These are phyloP conservation scores for Talaromyces liani DNA, from an alignment of 495 filamentous ascomycete species.

Conservation along the genomic window DNA sequence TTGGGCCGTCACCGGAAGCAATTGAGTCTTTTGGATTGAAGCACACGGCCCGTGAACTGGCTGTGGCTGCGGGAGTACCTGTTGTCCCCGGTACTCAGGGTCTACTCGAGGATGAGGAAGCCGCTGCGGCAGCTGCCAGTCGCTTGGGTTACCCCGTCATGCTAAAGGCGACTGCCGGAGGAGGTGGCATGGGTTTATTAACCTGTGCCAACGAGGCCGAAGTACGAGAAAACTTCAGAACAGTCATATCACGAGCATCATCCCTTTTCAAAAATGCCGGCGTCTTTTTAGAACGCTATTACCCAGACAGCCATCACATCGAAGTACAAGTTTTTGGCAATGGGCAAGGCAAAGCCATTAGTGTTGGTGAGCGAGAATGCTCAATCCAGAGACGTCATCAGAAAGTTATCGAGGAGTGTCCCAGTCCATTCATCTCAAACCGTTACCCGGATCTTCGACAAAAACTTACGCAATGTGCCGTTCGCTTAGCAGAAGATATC, in stretches of 20 bases:
- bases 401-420: constrained; percentile 50
- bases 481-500: constrained; percentile 41
- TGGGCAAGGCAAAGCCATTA: constrained; percentile 30
- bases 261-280: constrained; percentile 38
- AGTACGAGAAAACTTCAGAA: constrained; percentile 24
- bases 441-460: constrained; percentile 28
- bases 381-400: constrained; percentile 44
- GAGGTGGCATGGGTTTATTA: constrained; percentile 50
- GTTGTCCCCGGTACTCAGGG: constrained; percentile 46
- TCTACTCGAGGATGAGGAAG: constrained; percentile 36
- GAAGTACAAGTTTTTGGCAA: constrained; percentile 43
- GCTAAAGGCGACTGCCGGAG: constrained; percentile 51
- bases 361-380: constrained; percentile 39
- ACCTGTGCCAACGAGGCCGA: constrained; percentile 29
- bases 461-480: constrained; percentile 43
- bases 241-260: constrained; percentile 24
- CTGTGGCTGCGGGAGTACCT: constrained; percentile 42
- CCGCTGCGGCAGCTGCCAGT: constrained; percentile 32
- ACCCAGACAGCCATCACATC: constrained; percentile 35
- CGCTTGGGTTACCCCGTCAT: constrained; percentile 48
- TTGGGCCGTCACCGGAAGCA: constrained; percentile 43
- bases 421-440: constrained; percentile 42
- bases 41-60: constrained; percentile 45
- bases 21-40: constrained; percentile 53
- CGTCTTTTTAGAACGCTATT: constrained; percentile 39